phyloP scores from a whole-genome alignment of 345 rosid species.

The Alliaria petiolata region DNA sequence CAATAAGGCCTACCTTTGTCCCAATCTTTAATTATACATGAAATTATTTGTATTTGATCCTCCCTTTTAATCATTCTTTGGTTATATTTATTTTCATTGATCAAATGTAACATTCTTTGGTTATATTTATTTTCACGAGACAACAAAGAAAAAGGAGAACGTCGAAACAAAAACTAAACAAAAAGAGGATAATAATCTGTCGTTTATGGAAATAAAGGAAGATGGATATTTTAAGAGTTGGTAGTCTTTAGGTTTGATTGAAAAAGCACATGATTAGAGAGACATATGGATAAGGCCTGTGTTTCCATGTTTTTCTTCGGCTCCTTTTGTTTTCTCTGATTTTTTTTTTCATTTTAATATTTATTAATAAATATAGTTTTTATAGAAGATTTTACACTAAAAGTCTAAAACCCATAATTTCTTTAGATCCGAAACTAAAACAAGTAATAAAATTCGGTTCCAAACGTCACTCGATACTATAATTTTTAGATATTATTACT shows the following conservation, averaged over 20 bases:
- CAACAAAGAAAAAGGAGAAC: neutral
- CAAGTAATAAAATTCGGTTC: too few species aligned
- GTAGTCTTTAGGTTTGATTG: slow-evolving; percentile 20
- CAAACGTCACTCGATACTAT: too few species aligned
- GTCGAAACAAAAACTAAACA: neutral
- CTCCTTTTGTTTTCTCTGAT: neutral
- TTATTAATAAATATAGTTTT: too few species aligned
- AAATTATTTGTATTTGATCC: too few species aligned
- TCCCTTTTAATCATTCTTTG: neutral
- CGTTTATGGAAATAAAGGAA: neutral
- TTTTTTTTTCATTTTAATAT: neutral
- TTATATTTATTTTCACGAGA: neutral
- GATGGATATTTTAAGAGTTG: slow-evolving; percentile 2
- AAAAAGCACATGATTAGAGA: neutral
- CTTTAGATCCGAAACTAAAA: too few species aligned
- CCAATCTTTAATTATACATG: neutral
- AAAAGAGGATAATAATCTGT: neutral
- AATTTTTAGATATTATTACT: too few species aligned
- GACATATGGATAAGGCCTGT: neutral
- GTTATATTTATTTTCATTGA: neutral
- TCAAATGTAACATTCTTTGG: too few species aligned
- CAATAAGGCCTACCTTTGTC: neutral
- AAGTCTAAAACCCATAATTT: too few species aligned
- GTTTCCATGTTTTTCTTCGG: neutral
- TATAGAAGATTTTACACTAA: too few species aligned